phyloP scores from a whole-genome alignment of 169 alveolate genomes.

The Eimeria maxima region DNA sequence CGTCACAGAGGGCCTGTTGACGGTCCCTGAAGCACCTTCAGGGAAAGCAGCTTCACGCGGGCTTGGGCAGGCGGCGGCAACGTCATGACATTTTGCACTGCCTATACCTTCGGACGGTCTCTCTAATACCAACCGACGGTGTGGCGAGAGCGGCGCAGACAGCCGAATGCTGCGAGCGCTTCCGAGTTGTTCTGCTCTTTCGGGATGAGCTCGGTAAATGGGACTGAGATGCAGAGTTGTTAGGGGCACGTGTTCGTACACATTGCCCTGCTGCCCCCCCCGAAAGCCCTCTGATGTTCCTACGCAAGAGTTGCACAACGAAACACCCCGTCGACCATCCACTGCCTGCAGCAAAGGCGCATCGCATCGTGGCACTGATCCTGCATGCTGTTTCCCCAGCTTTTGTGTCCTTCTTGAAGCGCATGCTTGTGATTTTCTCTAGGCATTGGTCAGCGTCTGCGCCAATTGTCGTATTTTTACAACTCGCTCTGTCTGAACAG shows the following conservation, averaged over 20 bases:
- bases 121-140: not conserved
- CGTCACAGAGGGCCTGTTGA: not conserved
- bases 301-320: constrained; percentile 13
- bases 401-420: not conserved
- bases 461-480: not conserved
- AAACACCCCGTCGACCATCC: not conserved
- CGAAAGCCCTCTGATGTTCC: constrained; percentile 21
- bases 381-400: not conserved
- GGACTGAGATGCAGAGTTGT: constrained; percentile 49
- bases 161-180: constrained; percentile 24
- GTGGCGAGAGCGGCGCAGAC: constrained; percentile 8
- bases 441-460: not conserved
- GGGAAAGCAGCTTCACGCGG: not conserved
- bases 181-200: not conserved
- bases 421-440: not conserved
- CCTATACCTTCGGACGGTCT: not conserved
- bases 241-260: constrained; percentile 43
- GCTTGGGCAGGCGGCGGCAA: not conserved
- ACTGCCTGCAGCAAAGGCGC: not conserved
- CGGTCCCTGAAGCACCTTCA: not conserved
- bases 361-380: not conserved
- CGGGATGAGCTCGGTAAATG: not conserved
- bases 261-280: constrained; percentile 50
- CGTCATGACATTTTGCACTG: not conserved
- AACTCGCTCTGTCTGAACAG: not conserved